Conservation (phyloP, 331 rosid genomes). For the Phaseolus coccineus region DNA sequence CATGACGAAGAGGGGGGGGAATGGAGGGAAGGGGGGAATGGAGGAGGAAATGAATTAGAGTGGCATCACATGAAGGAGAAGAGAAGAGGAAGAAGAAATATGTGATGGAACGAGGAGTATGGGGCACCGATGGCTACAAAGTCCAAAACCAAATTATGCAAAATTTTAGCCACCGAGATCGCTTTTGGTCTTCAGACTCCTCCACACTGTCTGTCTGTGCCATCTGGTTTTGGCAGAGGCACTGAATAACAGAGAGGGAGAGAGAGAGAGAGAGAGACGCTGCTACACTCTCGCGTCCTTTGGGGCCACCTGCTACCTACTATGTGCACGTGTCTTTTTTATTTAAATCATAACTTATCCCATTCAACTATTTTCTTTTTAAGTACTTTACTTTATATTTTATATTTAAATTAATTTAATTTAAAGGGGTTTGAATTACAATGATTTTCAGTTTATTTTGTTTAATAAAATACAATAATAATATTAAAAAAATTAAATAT, state of each 20-base stretch:
- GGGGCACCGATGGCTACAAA: slow-evolving; percentile 59
- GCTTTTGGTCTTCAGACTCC: background rate
- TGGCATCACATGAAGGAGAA: background rate
- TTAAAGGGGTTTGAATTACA: no score
- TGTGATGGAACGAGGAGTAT: slow-evolving; percentile 57
- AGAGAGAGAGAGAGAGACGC: background rate
- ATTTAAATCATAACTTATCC: no score
- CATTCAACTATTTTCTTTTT: no score
- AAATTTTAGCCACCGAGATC: slow-evolving; percentile 44
- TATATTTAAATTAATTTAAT: no score
- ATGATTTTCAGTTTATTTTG: no score
- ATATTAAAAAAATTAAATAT: no score
- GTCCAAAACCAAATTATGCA: slow-evolving; percentile 40
- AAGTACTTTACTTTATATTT: no score
- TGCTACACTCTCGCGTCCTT: background rate
- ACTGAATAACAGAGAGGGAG: background rate
- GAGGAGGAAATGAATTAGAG: background rate
- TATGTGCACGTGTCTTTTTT: background rate
- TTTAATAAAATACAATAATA: no score
- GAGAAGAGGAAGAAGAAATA: background rate
- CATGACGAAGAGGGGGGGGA: slow-evolving; percentile 51
- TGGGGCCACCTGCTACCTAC: background rate
- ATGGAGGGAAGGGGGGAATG: background rate
- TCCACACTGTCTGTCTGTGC: background rate
- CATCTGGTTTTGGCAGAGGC: background rate